Base-by-base conservation (phyloP, 495 filamentous ascomycete genomes). In the Aspergillus bertholletiae region DNA sequence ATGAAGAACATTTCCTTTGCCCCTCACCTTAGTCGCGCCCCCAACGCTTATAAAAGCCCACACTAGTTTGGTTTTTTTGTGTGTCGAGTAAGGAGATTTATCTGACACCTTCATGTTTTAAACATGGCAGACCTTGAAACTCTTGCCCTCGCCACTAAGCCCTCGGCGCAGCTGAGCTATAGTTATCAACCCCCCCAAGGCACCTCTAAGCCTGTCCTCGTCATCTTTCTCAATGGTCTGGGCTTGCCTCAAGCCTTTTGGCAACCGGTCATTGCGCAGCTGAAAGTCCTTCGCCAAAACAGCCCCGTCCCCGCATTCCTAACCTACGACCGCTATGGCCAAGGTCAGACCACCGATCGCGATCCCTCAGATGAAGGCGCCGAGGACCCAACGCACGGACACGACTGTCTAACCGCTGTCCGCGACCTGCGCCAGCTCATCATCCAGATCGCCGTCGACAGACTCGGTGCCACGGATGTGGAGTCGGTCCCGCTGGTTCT, bases 221-320 rank as follows among this genome's bases (percentile, higher is more conserved):
- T 51, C 3, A 18, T 51, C 21, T 51, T 51, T 20, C 23, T 51
- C 48, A 51, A 51, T 18, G 48, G 48, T 7, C 30, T 51, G 6
- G 48, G 48, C 2, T 20, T 51, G 3, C 48, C 48, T n/a, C 48
- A 51, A 26, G 37, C 30, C 18, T 51, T 32, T 22, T 51, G 48
- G 48, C 6, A 9, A 17, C 18, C 30, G 11, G 13, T 39, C 2
- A 51, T 51, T 5, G 28, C 17, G 17, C 8, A 39, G 11, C 30
- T 51, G 3, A 18, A n/a, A 15, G 20, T 0, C 7, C 12, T 11
- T 15, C 48, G 30, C 1, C 48, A 32, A 7, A 11, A 21, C 17
- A 17, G 18, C 1, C 20, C 32, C 30, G 20, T 40, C 17, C 48
- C 48, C 5, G 48, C 48, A 0, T 8, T 51, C 30, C 15, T 51